These are phyloP conservation scores for Coriaria nepalensis DNA, from an alignment of 306 rosid genomes.

Conservation along the genomic window DNA sequence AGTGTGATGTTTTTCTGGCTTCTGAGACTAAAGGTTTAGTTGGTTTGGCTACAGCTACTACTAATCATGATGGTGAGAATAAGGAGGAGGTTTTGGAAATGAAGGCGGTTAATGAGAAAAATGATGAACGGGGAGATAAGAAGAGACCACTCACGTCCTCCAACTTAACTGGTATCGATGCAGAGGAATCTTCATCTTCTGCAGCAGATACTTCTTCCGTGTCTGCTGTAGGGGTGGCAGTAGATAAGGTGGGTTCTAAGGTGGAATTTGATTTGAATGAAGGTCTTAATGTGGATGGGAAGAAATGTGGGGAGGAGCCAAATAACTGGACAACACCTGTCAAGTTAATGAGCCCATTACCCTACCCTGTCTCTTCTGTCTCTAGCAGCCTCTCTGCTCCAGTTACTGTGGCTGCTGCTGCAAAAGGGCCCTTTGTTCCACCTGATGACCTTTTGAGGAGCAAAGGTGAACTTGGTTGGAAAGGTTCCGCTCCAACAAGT, in stretches of 20 bases:
- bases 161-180: slow-evolving; percentile 29
- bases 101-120: slow-evolving; percentile 22
- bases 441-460: slow-evolving; percentile 53
- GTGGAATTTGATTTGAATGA: slow-evolving; percentile 65
- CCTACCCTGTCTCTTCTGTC: slow-evolving; percentile 34
- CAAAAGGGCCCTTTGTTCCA: slow-evolving; percentile 47
- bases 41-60: slow-evolving; percentile 18
- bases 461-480: slow-evolving; percentile 69
- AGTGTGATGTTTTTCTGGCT: slow-evolving; percentile 7
- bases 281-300: slow-evolving; percentile 52
- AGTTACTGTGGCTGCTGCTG: slow-evolving; percentile 61
- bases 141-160: slow-evolving; percentile 15
- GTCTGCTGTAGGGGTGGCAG: slow-evolving; percentile 30
- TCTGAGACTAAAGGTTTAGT: slow-evolving; percentile 17
- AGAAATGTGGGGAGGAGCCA: slow-evolving; percentile 33
- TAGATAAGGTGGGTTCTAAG: slow-evolving; percentile 22
- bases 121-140: slow-evolving; percentile 12
- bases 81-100: slow-evolving; percentile 30
- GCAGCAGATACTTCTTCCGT: slow-evolving; percentile 43
- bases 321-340: slow-evolving; percentile 19
- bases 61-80: slow-evolving; percentile 20
- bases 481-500: slow-evolving; percentile 75
- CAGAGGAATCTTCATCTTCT: slow-evolving; percentile 56
- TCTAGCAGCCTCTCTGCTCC: slow-evolving; percentile 32
- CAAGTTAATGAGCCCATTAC: slow-evolving; percentile 35